These are phyloP conservation scores for Trichoderma brevicompactum DNA, from an alignment of 2,329 filamentous ascomycete genomes.

Conservation along the genomic window DNA sequence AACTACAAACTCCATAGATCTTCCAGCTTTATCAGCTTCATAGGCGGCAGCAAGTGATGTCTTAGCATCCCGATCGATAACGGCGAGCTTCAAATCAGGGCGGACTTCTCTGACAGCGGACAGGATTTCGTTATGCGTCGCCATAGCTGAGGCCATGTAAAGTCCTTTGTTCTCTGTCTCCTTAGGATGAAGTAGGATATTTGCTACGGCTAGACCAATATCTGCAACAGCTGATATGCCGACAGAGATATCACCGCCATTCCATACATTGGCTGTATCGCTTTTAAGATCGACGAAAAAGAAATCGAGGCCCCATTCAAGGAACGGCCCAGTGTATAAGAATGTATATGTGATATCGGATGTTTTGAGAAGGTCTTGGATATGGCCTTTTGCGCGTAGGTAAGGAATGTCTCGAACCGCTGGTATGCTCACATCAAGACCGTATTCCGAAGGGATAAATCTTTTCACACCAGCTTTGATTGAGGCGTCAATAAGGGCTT, in stretches of 20 bases:
- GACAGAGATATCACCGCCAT: not conserved
- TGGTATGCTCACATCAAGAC: not conserved
- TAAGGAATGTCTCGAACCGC: not conserved
- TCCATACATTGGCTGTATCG: not conserved
- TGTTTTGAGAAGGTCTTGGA: not conserved
- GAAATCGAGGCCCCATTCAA: not conserved
- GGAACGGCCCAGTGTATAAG: slow-evolving; percentile 2
- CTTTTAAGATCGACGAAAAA: not conserved
- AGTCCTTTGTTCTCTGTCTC: not conserved
- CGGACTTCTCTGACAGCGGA: too few species aligned
- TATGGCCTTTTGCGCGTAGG: not conserved
- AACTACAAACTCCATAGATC: too few species aligned
- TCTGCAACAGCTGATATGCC: not conserved
- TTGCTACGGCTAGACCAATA: not conserved
- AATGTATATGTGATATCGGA: not conserved
- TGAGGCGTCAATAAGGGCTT: not conserved
- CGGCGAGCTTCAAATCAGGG: too few species aligned
- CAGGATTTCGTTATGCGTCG: not conserved
- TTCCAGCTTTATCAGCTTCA: too few species aligned
- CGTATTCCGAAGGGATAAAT: not conserved
- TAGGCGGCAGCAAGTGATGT: too few species aligned
- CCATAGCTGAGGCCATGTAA: not conserved
- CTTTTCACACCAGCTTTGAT: not conserved
- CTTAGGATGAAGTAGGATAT: not conserved
- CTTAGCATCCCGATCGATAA: too few species aligned